These are phyloP conservation scores for Rosellinia necatrix DNA, from an alignment of 2,329 filamentous ascomycete genomes.

Conservation along the genomic window DNA sequence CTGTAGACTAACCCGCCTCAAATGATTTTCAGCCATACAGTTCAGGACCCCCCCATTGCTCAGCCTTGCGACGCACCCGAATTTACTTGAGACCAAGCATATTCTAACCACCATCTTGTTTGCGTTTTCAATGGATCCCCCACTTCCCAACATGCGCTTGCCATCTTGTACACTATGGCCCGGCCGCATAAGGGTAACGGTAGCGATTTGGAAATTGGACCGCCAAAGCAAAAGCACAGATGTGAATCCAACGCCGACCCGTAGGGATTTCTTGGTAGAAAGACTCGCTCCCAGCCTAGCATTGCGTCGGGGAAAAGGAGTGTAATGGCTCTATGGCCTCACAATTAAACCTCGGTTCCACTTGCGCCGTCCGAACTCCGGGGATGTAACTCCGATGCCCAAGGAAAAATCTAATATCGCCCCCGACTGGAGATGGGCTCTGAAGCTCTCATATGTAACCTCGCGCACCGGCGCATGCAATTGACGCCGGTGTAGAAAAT, in stretches of 20 bases:
- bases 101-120: conserved; percentile 17
- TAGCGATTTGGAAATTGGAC: conserved; percentile 27
- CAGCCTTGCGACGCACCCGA: conserved; percentile 26
- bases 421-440: conserved; percentile 16
- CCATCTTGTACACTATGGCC: conserved; percentile 22
- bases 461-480: conserved; percentile 5
- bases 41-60: neutral
- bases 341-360: conserved; percentile 36
- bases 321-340: conserved; percentile 35
- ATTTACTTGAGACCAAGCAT: conserved; percentile 23
- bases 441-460: conserved; percentile 21
- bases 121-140: conserved; percentile 4
- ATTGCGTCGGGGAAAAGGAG: conserved; percentile 36
- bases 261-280: conserved; percentile 28
- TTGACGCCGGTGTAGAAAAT: neutral
- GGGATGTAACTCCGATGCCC: conserved; percentile 31
- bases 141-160: conserved; percentile 30
- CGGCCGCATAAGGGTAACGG: conserved; percentile 26
- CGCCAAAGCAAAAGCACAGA: conserved; percentile 33
- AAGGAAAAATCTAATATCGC: conserved; percentile 27
- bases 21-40: conserved; percentile 3
- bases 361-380: conserved; percentile 32
- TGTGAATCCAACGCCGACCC: conserved; percentile 39
- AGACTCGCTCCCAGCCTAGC: conserved; percentile 31
- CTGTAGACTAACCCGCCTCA: neutral